Evolutionary conservation across 305 asterid genomes (phyloP), one percentile per base, ranked within the genome.

Genomic region (Fraxinus paxiana): DNA sequence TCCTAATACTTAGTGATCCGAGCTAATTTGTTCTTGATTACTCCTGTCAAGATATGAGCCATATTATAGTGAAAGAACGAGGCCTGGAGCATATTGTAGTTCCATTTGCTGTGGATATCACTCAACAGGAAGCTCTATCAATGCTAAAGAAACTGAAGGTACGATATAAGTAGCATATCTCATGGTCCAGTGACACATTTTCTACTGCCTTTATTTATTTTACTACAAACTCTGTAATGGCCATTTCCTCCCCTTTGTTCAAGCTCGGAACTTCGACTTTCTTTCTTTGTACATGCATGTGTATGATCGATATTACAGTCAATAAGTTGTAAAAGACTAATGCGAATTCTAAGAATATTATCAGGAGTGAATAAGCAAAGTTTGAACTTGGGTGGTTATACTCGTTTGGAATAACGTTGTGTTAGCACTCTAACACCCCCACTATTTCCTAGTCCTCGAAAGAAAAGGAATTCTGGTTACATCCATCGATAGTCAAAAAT

Each of bases 71-170:
- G 22, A 82, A 73, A 78, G 88, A 86, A 82, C 84, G 84, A 78
- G 85, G 85, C 79, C 84, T 74, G 75, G 91, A 87, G 51, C 94
- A 88, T 0, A 72, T 90, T 77, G 77, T 91, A 75, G 82, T 92
- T 82, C 93, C 97, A 61, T 82, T 89, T 77, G 78, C 88, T 76
- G 97, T 87, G 76, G 98, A 95, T 92, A 84, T 89, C 77, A 85
- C 92, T 85, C 98, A 95, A 86, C 89, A 89, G 82, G 97, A 93
- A 90, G 97, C 98, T 88, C 73, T 93, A 71, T 77, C 70, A 30
- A 74, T 89, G 77, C 83, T 95, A 78, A 90, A 90, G 91, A 90
- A 91, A 86, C 93, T 95, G 90, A 89, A 95, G 96, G 98, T 95
- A 88, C 56, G 82, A 33, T 82, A 84, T 81, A 81, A 46, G 76